phyloP scores from a whole-genome alignment of 2,329 filamentous ascomycete species.

The Chalaropsis thielavioides region DNA sequence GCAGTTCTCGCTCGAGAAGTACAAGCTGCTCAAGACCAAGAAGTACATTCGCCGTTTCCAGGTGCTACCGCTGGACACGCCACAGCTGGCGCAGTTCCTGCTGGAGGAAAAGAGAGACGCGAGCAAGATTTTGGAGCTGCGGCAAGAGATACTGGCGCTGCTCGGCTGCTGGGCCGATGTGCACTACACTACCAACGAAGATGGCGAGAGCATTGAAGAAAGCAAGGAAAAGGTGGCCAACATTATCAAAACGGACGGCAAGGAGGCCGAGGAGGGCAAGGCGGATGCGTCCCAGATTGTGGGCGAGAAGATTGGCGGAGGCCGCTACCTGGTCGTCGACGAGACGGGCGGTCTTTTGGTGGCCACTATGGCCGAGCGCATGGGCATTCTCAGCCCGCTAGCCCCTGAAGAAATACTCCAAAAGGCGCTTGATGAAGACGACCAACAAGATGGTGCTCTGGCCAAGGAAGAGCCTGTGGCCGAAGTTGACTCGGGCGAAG shows the following conservation, averaged over 20 bases:
- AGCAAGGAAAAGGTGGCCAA: slow-evolving; percentile 18
- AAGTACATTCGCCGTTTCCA: slow-evolving; percentile 88
- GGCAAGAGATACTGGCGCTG: slow-evolving; percentile 69
- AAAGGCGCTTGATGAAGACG: slow-evolving; percentile 6
- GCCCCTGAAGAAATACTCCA: slow-evolving; percentile 22
- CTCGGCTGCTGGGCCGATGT: slow-evolving; percentile 83
- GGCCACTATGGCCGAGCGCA: slow-evolving; percentile 73
- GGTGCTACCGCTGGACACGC: slow-evolving; percentile 67
- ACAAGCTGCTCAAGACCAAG: slow-evolving; percentile 82
- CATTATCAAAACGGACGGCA: background rate
- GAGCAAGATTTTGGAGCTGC: slow-evolving; percentile 66
- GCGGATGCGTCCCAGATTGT: slow-evolving; percentile 14
- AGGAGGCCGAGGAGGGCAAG: slow-evolving; percentile 17
- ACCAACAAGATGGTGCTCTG: background rate
- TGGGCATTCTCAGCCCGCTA: slow-evolving; percentile 56
- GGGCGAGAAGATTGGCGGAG: slow-evolving; percentile 22
- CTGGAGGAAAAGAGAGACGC: slow-evolving; percentile 62
- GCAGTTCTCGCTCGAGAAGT: slow-evolving; percentile 82
- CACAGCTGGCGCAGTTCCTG: slow-evolving; percentile 60
- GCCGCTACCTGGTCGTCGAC: slow-evolving; percentile 68
- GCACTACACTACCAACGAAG: slow-evolving; percentile 45
- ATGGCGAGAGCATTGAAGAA: slow-evolving; percentile 21
- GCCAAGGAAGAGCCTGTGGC: background rate
- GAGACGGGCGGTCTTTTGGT: slow-evolving; percentile 74
- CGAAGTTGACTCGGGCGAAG: background rate